Evolutionary conservation across 2,329 filamentous ascomycete species (phyloP).

Genomic region (Periconia sp.): DNA sequence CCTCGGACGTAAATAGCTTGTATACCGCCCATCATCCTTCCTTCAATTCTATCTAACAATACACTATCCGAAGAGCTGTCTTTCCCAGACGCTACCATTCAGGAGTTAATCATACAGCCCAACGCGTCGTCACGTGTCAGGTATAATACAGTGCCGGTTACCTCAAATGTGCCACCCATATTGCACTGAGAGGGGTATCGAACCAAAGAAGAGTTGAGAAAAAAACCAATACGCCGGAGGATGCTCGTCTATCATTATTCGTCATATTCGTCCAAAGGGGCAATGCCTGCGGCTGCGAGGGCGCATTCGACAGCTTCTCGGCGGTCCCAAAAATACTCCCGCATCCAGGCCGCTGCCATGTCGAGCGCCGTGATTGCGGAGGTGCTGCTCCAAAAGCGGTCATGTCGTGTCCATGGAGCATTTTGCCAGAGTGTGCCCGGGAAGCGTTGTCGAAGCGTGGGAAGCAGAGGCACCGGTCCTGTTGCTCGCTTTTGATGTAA

Average conservation of each 20-base stretch:
- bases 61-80: conserved; percentile 16
- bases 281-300: conserved; percentile 34
- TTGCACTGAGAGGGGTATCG: conserved; percentile 21
- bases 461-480: conserved; percentile 31
- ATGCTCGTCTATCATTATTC: conserved; percentile 16
- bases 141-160: conserved; percentile 5
- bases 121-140: too few relatives aligned
- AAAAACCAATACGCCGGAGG: conserved; percentile 11
- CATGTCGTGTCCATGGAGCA: conserved; percentile 35
- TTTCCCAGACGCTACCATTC: conserved; percentile 11
- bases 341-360: conserved; percentile 42
- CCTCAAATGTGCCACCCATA: conserved; percentile 10
- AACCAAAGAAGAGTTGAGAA: conserved; percentile 19
- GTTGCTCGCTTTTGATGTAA: conserved; percentile 34
- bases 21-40: too few relatives aligned
- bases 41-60: too few relatives aligned
- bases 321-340: conserved; percentile 47
- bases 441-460: conserved; percentile 31
- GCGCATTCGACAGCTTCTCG: conserved; percentile 37
- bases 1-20: too few relatives aligned
- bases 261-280: conserved; percentile 32
- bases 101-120: conserved; percentile 4
- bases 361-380: conserved; percentile 38
- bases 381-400: conserved; percentile 41
- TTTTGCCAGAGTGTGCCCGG: conserved; percentile 39